Evolutionary conservation across 108 stramenopile genomes (phyloP).

Genomic region (Pseudonitzschia multiseries): DNA sequence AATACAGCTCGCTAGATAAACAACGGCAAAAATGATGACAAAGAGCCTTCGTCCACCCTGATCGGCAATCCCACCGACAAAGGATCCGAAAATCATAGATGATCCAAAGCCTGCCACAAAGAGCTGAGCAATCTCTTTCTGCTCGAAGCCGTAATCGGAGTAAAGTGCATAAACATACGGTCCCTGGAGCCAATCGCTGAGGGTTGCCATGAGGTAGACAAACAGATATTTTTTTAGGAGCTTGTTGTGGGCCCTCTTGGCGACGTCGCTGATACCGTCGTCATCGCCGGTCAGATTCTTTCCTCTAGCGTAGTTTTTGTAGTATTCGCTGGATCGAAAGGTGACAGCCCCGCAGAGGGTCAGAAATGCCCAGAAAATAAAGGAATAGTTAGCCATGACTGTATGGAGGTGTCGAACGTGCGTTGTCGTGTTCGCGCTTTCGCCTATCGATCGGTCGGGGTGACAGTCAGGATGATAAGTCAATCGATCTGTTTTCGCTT

Average conservation of each 20-base stretch:
- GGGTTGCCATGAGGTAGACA: slow-evolving; percentile 89
- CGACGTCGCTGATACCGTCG: slow-evolving; percentile 14
- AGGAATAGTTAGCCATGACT: slow-evolving; percentile 64
- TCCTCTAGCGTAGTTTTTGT: slow-evolving; percentile 41
- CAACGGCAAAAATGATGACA: slow-evolving; percentile 85
- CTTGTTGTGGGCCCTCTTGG: slow-evolving; percentile 30
- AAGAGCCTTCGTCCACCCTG: slow-evolving; percentile 81
- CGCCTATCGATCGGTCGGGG: too few species aligned
- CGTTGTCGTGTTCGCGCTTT: too few species aligned
- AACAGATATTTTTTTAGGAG: slow-evolving; percentile 74
- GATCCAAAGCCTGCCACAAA: slow-evolving; percentile 91
- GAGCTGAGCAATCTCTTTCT: slow-evolving; percentile 84
- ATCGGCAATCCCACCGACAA: slow-evolving; percentile 65
- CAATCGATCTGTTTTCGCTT: too few species aligned
- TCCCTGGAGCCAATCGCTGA: slow-evolving; percentile 98
- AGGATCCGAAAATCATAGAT: slow-evolving; percentile 67
- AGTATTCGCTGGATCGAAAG: slow-evolving; percentile 68
- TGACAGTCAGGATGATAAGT: too few species aligned
- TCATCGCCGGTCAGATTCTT: slow-evolving; percentile 13
- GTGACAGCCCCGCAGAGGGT: slow-evolving; percentile 64
- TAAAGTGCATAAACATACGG: slow-evolving; percentile 98
- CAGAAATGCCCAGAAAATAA: slow-evolving; percentile 64
- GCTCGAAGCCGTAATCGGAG: slow-evolving; percentile 86
- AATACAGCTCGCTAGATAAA: slow-evolving; percentile 81
- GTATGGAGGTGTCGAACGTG: too few species aligned